Percentiles rank a stretch among this genome's conserved stretches.
These are phyloP conservation scores for Hypoxylon sp. DNA, from an alignment of 2,329 filamentous ascomycete species.

Conservation along the genomic window DNA sequence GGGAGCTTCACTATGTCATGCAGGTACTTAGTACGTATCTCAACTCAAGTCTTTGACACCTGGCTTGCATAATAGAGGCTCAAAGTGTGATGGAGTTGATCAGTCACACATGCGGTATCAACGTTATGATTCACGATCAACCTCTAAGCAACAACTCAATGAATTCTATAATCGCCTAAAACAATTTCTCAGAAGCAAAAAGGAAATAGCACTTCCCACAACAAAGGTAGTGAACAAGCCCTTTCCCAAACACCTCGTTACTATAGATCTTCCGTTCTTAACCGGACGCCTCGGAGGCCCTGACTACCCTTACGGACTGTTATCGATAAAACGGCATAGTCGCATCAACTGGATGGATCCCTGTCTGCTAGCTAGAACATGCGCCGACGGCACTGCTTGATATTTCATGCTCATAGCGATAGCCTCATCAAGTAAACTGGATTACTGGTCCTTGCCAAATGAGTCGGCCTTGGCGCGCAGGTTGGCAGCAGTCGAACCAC, in stretches of 20 bases:
- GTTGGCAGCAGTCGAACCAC: conserved; percentile 83
- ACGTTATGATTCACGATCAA: conserved; percentile 25
- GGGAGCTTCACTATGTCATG: background rate
- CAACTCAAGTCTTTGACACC: background rate
- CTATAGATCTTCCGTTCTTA: conserved; percentile 23
- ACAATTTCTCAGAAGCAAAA: conserved; percentile 31
- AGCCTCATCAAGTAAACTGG: conserved; percentile 33
- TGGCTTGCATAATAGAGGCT: background rate
- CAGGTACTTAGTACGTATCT: background rate
- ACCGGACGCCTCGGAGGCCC: conserved; percentile 6
- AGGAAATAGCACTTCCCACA: conserved; percentile 22
- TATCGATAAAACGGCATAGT: conserved; percentile 23
- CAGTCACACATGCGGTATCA: conserved; percentile 2
- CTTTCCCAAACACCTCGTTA: conserved; percentile 30
- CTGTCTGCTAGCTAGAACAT: conserved; percentile 44
- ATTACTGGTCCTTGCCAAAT: conserved; percentile 78
- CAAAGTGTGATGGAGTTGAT: background rate
- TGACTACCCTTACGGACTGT: background rate
- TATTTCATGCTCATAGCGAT: conserved; percentile 38
- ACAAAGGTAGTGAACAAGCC: conserved; percentile 24
- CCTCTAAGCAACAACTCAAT: conserved; percentile 32
- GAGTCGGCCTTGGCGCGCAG: conserved; percentile 90
- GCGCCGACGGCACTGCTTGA: conserved; percentile 39
- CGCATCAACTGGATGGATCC: conserved; percentile 31
- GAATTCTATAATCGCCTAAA: conserved; percentile 41